A percentile compares a stretch with the other conserved stretches of the same genome.
phyloP scores from a whole-genome alignment of 352 stramenopile genomes.

The Globisporangium sylvaticum region DNA sequence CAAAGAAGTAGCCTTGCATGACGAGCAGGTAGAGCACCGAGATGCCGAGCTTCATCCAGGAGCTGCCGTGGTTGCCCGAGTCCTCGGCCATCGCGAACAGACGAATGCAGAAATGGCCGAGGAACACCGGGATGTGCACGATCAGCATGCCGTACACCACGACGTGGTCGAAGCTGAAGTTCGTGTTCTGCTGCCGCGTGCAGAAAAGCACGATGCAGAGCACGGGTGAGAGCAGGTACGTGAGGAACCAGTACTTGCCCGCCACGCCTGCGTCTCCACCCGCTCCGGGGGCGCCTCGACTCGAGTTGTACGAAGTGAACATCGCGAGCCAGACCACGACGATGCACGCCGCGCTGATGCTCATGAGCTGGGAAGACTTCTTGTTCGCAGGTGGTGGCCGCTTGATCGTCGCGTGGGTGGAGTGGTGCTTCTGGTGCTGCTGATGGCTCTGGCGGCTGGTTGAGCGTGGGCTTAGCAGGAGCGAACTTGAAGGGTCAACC shows the following conservation, averaged over 20 bases:
- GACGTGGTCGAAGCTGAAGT: constrained; percentile 64
- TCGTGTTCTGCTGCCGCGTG: constrained; percentile 29
- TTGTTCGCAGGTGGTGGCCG: constrained; percentile 12
- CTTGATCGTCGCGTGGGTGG: constrained; percentile 12
- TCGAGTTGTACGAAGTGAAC: constrained; percentile 61
- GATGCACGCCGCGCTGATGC: constrained; percentile 36
- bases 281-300: constrained; percentile 3
- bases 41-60: constrained; percentile 70
- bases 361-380: constrained; percentile 28
- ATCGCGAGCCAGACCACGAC: constrained; percentile 62
- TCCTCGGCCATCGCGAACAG: constrained; percentile 65
- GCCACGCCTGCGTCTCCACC: constrained; percentile 15
- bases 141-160: constrained; percentile 73
- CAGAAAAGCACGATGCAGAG: constrained; percentile 60
- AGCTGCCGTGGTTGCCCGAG: constrained; percentile 26
- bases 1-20: constrained; percentile 85
- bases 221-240: constrained; percentile 58
- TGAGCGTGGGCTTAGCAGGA: neutral
- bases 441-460: neutral
- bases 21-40: constrained; percentile 72
- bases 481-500: neutral
- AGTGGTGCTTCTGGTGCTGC: neutral
- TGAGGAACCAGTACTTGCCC: constrained; percentile 53
- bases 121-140: constrained; percentile 74
- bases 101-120: constrained; percentile 74